These are phyloP conservation scores for Rubroshorea leprosula DNA, from an alignment of 345 rosid species.

Conservation along the genomic window DNA sequence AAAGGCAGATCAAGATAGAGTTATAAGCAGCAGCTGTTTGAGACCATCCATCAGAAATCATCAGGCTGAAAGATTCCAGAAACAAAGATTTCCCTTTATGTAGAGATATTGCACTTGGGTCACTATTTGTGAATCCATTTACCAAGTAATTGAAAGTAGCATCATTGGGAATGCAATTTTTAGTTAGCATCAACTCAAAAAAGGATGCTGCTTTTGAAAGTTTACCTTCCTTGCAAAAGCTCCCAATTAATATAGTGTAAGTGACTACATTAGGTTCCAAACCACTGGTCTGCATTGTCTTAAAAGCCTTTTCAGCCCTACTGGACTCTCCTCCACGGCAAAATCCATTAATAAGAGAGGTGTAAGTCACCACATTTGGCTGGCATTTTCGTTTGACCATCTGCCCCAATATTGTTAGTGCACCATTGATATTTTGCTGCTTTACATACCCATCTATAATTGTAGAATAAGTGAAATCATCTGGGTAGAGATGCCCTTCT, in stretches of 20 bases:
- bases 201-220: slow-evolving; percentile 52
- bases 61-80: slow-evolving; percentile 37
- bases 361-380: slow-evolving; percentile 74
- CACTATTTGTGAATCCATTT: slow-evolving; percentile 52
- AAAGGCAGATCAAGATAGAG: slow-evolving; percentile 55
- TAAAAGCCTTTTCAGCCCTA: slow-evolving; percentile 52
- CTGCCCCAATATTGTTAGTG: slow-evolving; percentile 45
- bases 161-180: slow-evolving; percentile 65
- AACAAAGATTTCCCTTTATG: slow-evolving; percentile 35
- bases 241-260: slow-evolving; percentile 61
- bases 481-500: slow-evolving; percentile 45
- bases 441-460: slow-evolving; percentile 72
- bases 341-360: slow-evolving; percentile 71
- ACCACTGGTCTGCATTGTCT: slow-evolving; percentile 51
- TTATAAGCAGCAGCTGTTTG: slow-evolving; percentile 50
- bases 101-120: slow-evolving; percentile 14
- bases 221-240: slow-evolving; percentile 56
- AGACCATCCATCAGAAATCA: slow-evolving; percentile 63
- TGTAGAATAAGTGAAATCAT: slow-evolving; percentile 73
- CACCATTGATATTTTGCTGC: slow-evolving; percentile 58
- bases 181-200: slow-evolving; percentile 69
- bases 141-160: slow-evolving; percentile 59
- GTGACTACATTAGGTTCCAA: slow-evolving; percentile 75
- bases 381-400: slow-evolving; percentile 58
- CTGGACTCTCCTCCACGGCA: slow-evolving; percentile 47